Percentiles rank a stretch among this genome's conserved stretches.
phyloP scores from a whole-genome alignment of 192 early-diverging fungal species.

The Helicostylum pulchrum region DNA sequence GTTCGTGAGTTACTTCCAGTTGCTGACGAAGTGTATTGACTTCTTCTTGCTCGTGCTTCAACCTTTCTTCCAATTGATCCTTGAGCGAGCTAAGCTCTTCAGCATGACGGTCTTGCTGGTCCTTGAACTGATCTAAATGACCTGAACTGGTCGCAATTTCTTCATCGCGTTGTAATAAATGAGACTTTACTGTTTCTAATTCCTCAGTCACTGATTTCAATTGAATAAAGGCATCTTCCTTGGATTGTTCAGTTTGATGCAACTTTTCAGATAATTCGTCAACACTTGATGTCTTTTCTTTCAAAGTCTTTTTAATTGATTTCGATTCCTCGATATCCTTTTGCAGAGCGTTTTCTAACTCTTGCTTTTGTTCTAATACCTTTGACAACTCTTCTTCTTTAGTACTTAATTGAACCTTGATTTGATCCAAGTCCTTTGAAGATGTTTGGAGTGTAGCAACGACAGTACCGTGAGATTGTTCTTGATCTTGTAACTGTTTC shows the following conservation, averaged over 20 bases:
- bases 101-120: neutral
- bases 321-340: neutral
- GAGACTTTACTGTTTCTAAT: neutral
- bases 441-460: no score
- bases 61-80: neutral
- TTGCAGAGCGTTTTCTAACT: neutral
- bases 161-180: neutral
- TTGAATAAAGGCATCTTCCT: neutral
- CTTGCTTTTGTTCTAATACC: neutral
- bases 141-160: neutral
- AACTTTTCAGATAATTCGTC: neutral
- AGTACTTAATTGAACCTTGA: conserved; percentile 2
- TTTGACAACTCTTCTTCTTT: conserved; percentile 12
- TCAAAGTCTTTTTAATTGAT: neutral
- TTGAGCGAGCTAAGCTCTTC: neutral
- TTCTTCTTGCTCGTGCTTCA: neutral
- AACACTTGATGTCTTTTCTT: neutral
- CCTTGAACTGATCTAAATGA: conserved; percentile 8
- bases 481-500: neutral
- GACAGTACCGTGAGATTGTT: neutral
- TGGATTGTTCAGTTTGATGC: neutral
- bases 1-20: neutral
- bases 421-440: neutral
- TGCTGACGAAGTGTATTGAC: neutral
- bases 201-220: neutral